These are phyloP conservation scores for Eucalyptus sideroxylon DNA, from an alignment of 345 rosid species.

Conservation along the genomic window DNA sequence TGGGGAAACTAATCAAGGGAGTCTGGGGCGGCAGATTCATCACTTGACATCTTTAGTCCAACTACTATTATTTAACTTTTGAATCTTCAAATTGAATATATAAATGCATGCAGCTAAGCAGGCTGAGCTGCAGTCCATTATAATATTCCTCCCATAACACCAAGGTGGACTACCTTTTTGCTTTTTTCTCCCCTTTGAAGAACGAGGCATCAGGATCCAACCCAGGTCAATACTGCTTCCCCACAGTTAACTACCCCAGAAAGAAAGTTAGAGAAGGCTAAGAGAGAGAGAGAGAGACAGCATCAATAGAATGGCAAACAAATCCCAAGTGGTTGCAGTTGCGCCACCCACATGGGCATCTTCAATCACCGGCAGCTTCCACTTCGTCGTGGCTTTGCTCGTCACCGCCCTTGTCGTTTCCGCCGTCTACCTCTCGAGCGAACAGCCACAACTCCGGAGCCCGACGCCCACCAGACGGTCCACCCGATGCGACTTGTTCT, in stretches of 20 bases:
- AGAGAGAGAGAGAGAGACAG: neutral
- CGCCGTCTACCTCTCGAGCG: slow-evolving; percentile 5
- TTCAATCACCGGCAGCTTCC: slow-evolving; percentile 37
- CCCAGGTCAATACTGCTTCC: neutral
- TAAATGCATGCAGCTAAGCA: neutral
- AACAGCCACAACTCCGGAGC: neutral
- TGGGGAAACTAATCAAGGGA: neutral
- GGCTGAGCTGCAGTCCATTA: neutral
- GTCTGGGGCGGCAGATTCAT: neutral
- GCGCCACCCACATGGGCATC: neutral
- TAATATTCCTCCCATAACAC: neutral
- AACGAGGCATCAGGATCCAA: neutral
- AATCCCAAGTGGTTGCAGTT: neutral
- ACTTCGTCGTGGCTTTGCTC: slow-evolving; percentile 52
- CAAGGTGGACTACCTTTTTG: neutral
- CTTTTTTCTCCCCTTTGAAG: neutral
- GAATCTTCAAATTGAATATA: neutral
- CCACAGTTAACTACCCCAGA: neutral
- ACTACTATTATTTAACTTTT: neutral
- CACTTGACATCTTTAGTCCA: neutral
- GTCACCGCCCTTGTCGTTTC: slow-evolving; percentile 31
- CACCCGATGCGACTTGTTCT: slow-evolving; percentile 46
- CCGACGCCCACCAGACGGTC: neutral
- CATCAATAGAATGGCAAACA: neutral
- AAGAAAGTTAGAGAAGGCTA: neutral